Base-by-base conservation (phyloP, 495 filamentous ascomycete species). In the Neurospora sp. region DNA sequence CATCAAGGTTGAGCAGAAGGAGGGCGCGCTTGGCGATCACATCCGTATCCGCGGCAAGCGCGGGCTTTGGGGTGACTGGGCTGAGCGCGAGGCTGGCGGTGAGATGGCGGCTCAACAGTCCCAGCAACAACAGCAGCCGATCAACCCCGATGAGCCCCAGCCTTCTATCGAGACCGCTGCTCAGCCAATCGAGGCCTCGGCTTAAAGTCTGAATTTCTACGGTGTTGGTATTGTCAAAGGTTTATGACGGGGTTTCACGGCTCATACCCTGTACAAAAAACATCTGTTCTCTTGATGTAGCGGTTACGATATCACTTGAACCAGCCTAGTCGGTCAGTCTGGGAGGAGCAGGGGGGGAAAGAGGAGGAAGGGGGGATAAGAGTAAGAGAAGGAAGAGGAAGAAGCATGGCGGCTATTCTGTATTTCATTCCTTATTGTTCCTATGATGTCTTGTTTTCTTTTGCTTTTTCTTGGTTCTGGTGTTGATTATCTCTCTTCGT, bases 61-160 rank as follows among this genome's bases (percentile, higher is more conserved):
- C 75, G 94, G 91, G 22, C 87, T 99, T 37, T 99, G 96, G 95
- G 96, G 95, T 38, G 88, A 89, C 31, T 98, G 96, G 96, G 96
- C 96, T 3, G 96, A 97, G 84, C 89, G 89, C 71, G 91, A 91
- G 77, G 91, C 92, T 69, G 90, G 87, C 27, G 86, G 87, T 46
- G 87, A 88, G 77, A 82, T 84, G 40, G 83, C 82, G 40, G 83
- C 82, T 8, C 78, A 77, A 40, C 81, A 85, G 69, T 79, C 82
- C 68, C 78, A 82, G 70, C 73, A 81, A 46, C 77, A 79, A 46
- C 73, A 80, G 70, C 75, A 80, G 70, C 75, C 70, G 16, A 66
- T 66, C 53, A 66, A 66, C 53, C 53, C 53, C 27, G 71, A 76
- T 39, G 70, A 76, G 68, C 78, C 75, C 37, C 76, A 79, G 53